Evolutionary conservation across 805 yeast genomes (phyloP).

Genomic region (Suhomyces kilbournensis): DNA sequence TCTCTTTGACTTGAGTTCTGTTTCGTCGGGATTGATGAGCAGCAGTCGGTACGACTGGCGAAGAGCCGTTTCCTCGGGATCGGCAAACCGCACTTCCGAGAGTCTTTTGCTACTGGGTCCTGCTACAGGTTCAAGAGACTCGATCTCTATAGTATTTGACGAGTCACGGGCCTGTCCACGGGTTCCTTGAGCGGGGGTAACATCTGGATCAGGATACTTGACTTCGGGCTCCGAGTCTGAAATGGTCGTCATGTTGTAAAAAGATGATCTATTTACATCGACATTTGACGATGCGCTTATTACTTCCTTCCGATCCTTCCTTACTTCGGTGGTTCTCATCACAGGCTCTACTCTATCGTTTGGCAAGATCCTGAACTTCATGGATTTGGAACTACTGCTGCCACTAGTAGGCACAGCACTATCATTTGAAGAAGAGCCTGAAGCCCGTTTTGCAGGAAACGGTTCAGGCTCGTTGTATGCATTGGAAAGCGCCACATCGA

Average conservation of each 20-base stretch:
- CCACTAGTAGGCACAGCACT: constrained; percentile 5
- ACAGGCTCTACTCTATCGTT: constrained; percentile 12
- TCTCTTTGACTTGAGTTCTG: constrained; percentile 4
- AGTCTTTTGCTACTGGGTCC: not conserved
- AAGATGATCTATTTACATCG: constrained; percentile 16
- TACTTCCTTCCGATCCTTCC: constrained; percentile 11
- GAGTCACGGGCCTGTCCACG: constrained; percentile 3
- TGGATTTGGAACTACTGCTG: constrained; percentile 6
- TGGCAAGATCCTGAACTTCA: constrained; percentile 11
- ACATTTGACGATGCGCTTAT: constrained; percentile 17
- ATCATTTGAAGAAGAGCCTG: constrained; percentile 6
- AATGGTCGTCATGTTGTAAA: constrained; percentile 11
- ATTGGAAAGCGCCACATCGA: constrained; percentile 10
- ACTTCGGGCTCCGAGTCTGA: constrained; percentile 12
- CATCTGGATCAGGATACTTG: constrained; percentile 23
- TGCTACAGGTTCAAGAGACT: not conserved
- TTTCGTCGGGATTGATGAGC: constrained; percentile 9
- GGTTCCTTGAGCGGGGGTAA: constrained; percentile 14
- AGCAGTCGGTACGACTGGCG: constrained; percentile 3
- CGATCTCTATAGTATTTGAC: not conserved
- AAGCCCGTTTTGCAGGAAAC: constrained; percentile 6
- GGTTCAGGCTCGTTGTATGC: constrained; percentile 1
- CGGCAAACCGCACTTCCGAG: not conserved
- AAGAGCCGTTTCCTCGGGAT: constrained; percentile 5
- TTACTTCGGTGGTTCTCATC: constrained; percentile 5